Percentiles rank a stretch among this genome's conserved stretches.
These are phyloP conservation scores for Parastagonospora nodorum DNA, from an alignment of 2,329 filamentous ascomycete species.

Conservation along the genomic window DNA sequence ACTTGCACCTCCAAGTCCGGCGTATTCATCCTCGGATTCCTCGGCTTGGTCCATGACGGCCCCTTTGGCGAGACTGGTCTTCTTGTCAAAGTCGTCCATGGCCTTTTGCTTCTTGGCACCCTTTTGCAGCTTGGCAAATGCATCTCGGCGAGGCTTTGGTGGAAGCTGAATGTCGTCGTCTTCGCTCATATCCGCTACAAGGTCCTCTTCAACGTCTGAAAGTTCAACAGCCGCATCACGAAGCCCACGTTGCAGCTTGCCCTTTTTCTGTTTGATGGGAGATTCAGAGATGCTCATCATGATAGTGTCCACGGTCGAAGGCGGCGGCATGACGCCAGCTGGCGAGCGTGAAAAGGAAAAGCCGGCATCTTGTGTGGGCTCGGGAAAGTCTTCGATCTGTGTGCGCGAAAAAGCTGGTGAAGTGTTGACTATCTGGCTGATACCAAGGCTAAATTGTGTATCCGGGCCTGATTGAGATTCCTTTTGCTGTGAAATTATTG, in stretches of 20 bases:
- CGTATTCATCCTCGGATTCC: conserved; percentile 98
- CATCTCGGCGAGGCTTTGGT: conserved; percentile 52
- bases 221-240: conserved; percentile 46
- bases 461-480: conserved; percentile 20
- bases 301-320: conserved; percentile 74
- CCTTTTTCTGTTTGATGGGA: conserved; percentile 66
- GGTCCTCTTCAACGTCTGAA: conserved; percentile 54
- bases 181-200: conserved; percentile 28
- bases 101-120: conserved; percentile 61
- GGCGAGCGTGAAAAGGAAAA: conserved; percentile 73
- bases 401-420: conserved; percentile 52
- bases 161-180: conserved; percentile 36
- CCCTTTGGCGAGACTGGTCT: conserved; percentile 82
- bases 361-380: conserved; percentile 80
- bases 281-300: conserved; percentile 64
- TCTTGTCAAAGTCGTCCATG: conserved; percentile 71
- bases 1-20: conserved; percentile 85
- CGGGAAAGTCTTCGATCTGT: conserved; percentile 71
- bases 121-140: conserved; percentile 74
- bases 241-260: conserved; percentile 57
- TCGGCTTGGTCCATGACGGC: conserved; percentile 91
- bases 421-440: conserved; percentile 44
- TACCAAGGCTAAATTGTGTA: conserved; percentile 36
- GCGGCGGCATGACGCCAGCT: conserved; percentile 65
- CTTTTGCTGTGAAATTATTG: conserved; percentile 33